Evolutionary conservation across 129 eudicot genomes (phyloP), one percentile per base, ranked within the genome.

Genomic region (Pittosporum tobira): DNA sequence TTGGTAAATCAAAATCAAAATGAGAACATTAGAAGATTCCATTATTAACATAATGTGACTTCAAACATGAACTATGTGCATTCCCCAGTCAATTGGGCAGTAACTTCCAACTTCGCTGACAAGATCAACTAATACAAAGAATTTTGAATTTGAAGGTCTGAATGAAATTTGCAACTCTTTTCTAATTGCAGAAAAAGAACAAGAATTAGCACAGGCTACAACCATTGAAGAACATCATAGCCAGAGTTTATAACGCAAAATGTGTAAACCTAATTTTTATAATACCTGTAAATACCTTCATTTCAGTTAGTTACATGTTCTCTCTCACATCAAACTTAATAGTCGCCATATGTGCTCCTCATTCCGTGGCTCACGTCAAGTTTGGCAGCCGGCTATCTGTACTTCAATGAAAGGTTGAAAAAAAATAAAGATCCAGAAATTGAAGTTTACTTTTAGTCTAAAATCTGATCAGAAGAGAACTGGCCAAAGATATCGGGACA

Each of bases 401-500:
- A 55, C 45, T 30, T 30, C 25, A 5, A 55, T 13, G 43, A n/a
- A 22, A 31, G 45, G n/a, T 11, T 3, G 25, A 55, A 29, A 30
- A 51, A 12, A 61, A 42, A 42, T 18, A 15, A 10, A 31, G 27
- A 26, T 56, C 45, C 45, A 18, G n/a, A 10, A 2, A 31, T 20
- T 44, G 40, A 18, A 19, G 50, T 49, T 46, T 34, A 29, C 64
- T 40, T 6, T 83, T 76, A 80, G 47, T 82, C 95, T 69, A 63
- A 44, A 10, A 69, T 62, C 51, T 80, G 93, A 56, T 87, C 94
- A 56, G 79, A 40, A 51, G 81, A 73, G 54, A 87, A 48, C 21
- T 84, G 96, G 34, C 96, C 99, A 43, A 93, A 93, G 57, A 93
- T 87, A 57, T 93, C 94, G 2, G 94, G 99, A 59, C 99, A 87